Evolutionary conservation across 1,284 basidiomycete species (phyloP), one percentile per base, ranked within the genome.

Genomic region (Apiotrichum gracile): DNA sequence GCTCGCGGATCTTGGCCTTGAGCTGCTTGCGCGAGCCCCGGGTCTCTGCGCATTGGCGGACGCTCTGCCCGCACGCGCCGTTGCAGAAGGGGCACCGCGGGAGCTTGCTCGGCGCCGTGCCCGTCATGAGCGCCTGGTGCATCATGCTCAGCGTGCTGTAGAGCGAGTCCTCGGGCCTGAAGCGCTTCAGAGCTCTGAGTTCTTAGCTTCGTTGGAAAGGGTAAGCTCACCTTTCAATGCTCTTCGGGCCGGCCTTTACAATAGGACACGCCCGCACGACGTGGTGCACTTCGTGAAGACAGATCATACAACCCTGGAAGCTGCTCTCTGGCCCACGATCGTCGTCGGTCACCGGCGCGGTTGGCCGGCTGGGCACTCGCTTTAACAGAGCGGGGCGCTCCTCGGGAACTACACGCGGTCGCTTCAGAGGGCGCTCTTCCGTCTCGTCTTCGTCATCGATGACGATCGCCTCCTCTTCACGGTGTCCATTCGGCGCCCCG

Each of bases 11-110:
- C 51, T 53, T 61, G 16, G 49, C 43, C 51, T 71, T 71, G 34
- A 71, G 49, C 14, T 58, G 50, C 51, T 65, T 65, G 17, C 67
- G 47, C 9, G 56, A 55, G 1, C 66, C 66, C 29, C 58, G 55
- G 14, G 26, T 25, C 43, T 65, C 61, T 7, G 61, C 64, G 48
- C 70, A 73, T 7, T 41, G 37, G 17, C 61, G 59, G 12, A 70
- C 47, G 4, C 52, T 52, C 40, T 43, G 25, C 4, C 62, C 64
- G 43, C 70, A 72, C 3, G 31, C 21, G 1, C 14, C 37, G 17
- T 55, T 55, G 52, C 70, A 72, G 57, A 65, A 70, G 3, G 66
- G 47, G 40, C 69, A 72, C 0, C n/a, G 31, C n/a, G 42, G 37
- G 1, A 45, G 29, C 21, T 37, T 41, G 34, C 39, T 33, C 21